Percentiles rank a stretch among this genome's conserved stretches.
Evolutionary conservation across 2,329 filamentous ascomycete genomes (phyloP).

Genomic region (Colletotrichum phormii): DNA sequence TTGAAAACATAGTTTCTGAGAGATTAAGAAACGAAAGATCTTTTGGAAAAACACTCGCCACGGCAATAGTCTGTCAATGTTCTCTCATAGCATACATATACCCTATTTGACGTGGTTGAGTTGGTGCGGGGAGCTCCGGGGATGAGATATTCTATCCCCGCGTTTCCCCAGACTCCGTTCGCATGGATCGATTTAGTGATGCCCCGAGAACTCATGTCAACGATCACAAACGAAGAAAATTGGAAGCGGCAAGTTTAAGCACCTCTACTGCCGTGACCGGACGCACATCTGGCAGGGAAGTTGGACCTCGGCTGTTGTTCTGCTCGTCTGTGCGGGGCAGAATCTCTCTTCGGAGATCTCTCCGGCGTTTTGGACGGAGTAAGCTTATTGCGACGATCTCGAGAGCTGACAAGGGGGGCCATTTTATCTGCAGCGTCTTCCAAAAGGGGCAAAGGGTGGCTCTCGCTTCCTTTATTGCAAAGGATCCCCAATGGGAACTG

Average conservation of each 20-base stretch:
- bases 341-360: background rate
- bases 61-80: background rate
- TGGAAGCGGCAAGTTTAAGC: background rate
- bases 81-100: background rate
- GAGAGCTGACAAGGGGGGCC: background rate
- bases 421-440: background rate
- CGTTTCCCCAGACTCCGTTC: too few species aligned
- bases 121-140: too few species aligned
- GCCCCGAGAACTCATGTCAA: too few species aligned
- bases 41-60: too few species aligned
- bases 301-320: background rate
- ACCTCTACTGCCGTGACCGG: background rate
- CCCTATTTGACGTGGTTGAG: too few species aligned
- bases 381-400: background rate
- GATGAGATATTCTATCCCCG: too few species aligned
- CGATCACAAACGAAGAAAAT: too few species aligned
- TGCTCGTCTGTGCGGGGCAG: background rate
- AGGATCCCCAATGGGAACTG: background rate
- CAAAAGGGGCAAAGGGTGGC: background rate
- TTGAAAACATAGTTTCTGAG: background rate
- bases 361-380: background rate
- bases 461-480: background rate
- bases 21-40: background rate
- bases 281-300: background rate
- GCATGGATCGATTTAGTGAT: too few species aligned